Base-by-base conservation (phyloP, 768 basidiomycete species). In the Cystofilobasidium bisporidii region DNA sequence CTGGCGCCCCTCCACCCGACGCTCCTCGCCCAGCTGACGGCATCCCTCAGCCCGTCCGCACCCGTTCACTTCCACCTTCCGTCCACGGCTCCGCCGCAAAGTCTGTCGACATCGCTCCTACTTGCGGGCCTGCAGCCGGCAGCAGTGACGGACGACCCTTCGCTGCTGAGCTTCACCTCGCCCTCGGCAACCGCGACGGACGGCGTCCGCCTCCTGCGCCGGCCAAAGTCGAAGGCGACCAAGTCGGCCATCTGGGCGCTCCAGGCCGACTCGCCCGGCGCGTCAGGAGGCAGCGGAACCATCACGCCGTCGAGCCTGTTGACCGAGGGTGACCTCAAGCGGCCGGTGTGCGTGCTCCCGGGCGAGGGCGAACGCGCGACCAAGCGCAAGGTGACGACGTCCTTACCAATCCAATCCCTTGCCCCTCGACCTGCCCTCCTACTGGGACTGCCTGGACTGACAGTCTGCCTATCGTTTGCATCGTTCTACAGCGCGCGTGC, bases 161-260 rank as follows among this genome's bases (percentile, higher is more conserved):
- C 89, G 12, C 88, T 91, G 66, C 81, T 85, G 30, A 84, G 96
- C 38, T 83, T 97, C 53, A 92, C 91, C 15, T 81, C 85, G 30
- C 87, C 61, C 36, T 10, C 50, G n/a, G 20, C 62, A n/a, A 30
- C 61, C 20, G 22, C 56, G 22, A 47, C 43, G 41, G 61, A 41
- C 14, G 67, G 61, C 17, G 61, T 57, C 14, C 33, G 50, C 6
- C 45, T 69, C 20, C 47, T 59, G 20, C 63, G 62, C 36, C 50
- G 67, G 28, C 61, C 61, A 22, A 68, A 61, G 33, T n/a, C 43
- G 10, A 56, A 53, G 26, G 67, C 48, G 40, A 61, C 61, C 33
- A 69, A 69, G 67, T 56, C 62, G 40, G 61, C 67, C 14, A 53
- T 69, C 36, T 69, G 67, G 67, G 62, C 63, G 18, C 55, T 69